These are phyloP conservation scores for Paragyromitra xinjiangensis DNA, from an alignment of 495 filamentous ascomycete genomes.

Conservation along the genomic window DNA sequence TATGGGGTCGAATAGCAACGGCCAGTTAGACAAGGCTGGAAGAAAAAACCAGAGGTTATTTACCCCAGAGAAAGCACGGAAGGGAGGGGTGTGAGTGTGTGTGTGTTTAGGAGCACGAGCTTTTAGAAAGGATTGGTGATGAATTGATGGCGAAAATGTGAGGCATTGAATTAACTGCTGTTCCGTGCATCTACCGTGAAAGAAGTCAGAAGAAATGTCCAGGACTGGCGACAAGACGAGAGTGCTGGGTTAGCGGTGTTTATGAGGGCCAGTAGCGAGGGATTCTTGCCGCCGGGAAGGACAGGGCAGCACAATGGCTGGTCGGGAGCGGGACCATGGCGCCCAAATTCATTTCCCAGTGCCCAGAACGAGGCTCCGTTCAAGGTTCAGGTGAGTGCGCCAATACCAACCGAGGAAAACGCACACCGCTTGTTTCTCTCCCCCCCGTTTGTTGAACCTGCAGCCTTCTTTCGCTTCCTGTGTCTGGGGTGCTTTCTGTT, in stretches of 20 bases:
- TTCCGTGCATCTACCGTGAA: constrained; percentile 13
- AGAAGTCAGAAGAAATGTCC: constrained; percentile 7
- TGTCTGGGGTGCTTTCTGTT: constrained; percentile 29
- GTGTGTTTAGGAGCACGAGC: constrained; percentile 8
- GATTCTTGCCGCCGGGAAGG: constrained; percentile 40
- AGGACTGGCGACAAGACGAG: background rate
- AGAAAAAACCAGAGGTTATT: constrained; percentile 29
- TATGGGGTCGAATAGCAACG: constrained; percentile 22
- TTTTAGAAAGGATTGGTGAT: constrained; percentile 20
- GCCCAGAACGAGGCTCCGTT: constrained; percentile 39
- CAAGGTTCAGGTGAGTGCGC: constrained; percentile 31
- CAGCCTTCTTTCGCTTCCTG: constrained; percentile 39
- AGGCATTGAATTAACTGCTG: constrained; percentile 26
- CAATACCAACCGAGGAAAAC: constrained; percentile 41
- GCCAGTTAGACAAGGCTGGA: constrained; percentile 37
- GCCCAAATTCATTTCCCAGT: constrained; percentile 53
- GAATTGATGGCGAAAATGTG: constrained; percentile 29
- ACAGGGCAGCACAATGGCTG: constrained; percentile 43
- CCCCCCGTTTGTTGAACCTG: constrained; percentile 1
- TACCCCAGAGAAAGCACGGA: constrained; percentile 9
- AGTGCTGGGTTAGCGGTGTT: constrained; percentile 21
- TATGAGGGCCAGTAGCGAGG: constrained; percentile 40
- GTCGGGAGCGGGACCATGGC: constrained; percentile 52
- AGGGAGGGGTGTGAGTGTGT: background rate
- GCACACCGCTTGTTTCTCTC: constrained; percentile 22